Evolutionary conservation across 306 rosid species (phyloP).

Genomic region (Cucurbita pepo): DNA sequence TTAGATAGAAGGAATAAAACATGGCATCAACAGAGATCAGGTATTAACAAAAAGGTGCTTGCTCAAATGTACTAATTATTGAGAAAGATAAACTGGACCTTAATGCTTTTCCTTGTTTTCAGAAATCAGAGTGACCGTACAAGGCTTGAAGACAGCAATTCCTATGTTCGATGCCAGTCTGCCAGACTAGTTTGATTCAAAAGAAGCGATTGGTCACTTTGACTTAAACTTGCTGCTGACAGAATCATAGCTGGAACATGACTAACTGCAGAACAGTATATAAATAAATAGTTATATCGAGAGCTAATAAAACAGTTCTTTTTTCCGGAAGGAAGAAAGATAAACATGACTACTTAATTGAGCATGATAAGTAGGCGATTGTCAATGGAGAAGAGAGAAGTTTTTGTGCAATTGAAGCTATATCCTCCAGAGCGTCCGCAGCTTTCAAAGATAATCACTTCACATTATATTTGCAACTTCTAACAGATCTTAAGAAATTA

Average conservation of each 20-base stretch:
- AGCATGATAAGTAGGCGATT: conserved; percentile 34
- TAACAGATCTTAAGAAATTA: background rate
- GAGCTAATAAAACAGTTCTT: background rate
- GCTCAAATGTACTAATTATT: background rate
- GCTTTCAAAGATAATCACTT: conserved; percentile 24
- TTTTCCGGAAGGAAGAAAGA: background rate
- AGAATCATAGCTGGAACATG: conserved; percentile 61
- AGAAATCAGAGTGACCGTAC: background rate
- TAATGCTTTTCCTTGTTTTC: background rate
- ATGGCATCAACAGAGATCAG: background rate
- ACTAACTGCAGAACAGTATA: conserved; percentile 37
- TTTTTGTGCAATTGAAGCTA: conserved; percentile 51
- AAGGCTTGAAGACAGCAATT: background rate
- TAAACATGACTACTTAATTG: too few species aligned
- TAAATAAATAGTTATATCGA: background rate
- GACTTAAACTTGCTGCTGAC: conserved; percentile 56
- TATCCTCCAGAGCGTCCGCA: conserved; percentile 51
- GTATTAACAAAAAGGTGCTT: background rate
- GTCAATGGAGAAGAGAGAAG: conserved; percentile 83
- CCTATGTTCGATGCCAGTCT: background rate
- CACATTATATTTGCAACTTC: background rate
- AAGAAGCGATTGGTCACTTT: conserved; percentile 23
- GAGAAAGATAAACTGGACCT: background rate
- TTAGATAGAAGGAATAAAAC: background rate
- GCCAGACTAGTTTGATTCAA: conserved; percentile 3